Conservation (phyloP, 768 basidiomycete genomes). For the Suillus alpinus region DNA sequence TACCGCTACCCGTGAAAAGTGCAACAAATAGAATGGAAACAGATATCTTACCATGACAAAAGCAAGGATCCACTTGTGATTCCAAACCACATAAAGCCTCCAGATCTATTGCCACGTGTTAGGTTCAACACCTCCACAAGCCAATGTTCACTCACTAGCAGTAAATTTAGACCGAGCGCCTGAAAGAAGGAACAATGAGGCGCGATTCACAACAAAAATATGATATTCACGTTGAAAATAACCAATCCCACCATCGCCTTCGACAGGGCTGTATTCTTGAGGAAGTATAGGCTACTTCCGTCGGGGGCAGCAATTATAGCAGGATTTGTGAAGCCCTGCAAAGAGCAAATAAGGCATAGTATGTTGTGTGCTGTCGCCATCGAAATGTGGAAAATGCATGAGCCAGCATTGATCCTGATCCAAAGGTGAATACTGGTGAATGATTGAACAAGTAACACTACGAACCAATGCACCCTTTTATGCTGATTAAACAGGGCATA, state of each 20-base stretch:
- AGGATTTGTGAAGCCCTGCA: constrained; percentile 1
- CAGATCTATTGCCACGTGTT: constrained; percentile 1
- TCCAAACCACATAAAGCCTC: constrained; percentile 4
- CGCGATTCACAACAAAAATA: no score
- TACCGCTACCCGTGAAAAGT: not conserved
- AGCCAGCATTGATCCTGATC: not conserved
- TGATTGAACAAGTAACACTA: not conserved
- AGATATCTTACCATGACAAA: not conserved
- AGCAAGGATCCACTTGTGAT: not conserved
- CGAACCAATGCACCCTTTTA: not conserved
- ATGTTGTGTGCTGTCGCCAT: constrained; percentile 8
- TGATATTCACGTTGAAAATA: constrained; percentile 2
- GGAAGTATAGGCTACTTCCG: not conserved
- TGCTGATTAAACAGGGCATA: not conserved
- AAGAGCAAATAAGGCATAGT: not conserved
- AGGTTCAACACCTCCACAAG: not conserved
- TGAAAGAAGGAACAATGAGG: not conserved
- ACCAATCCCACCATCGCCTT: not conserved
- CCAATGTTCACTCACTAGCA: not conserved
- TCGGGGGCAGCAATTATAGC: not conserved
- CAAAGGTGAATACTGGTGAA: not conserved
- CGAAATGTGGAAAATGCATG: constrained; percentile 4
- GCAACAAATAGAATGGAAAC: not conserved
- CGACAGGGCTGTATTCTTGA: not conserved
- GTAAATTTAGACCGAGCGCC: constrained; percentile 1